Evolutionary conservation across 768 basidiomycete genomes (phyloP), one percentile per base, ranked within the genome.

Genomic region (Brasilioporus rufonigricans): DNA sequence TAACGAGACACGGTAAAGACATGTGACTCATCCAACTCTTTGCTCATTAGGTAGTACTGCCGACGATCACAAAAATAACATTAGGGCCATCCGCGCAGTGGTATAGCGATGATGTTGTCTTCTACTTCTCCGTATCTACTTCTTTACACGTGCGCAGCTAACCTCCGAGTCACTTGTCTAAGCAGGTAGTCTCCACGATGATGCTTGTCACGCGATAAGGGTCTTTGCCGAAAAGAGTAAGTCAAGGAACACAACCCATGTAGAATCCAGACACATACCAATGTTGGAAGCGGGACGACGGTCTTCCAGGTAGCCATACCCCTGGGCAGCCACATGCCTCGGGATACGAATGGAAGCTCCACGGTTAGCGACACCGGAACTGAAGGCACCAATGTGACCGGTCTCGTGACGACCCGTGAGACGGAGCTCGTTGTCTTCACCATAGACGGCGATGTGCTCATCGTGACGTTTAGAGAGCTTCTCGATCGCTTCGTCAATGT

Each of bases 401-500:
- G 97, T 99, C 82, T 99, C 97, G 73, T 98, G 96, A 62, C 89
- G 87, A 57, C 97, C 97, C 26, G 95, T 97, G 69, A 99, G 80
- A 67, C 97, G 85, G 58, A 93, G 78, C 52, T 98, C 97, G 75
- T 98, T 99, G 81, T 96, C 93, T 71, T 96, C 93, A 59, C 96
- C 96, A 72, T 97, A 98, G 41, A 97, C 93, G 38, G 92, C 92
- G 61, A 97, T 97, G 79, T 98, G 95, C 75, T 98, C 88, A 56
- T 88, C 79, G 74, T 99, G 97, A 71, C 85, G 84, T 77, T 88
- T 87, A 63, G 85, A 76, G 56, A 99, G 80, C 78, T 96, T 98
- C 79, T 90, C 88, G 70, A 98, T 97, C 51, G 93, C 94, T 43
- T 82, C 85, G 63, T 98, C 89, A 69, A 98, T 98, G 59, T 74